Conservation (phyloP, 345 rosid species). For the Hibiscus tridactylites region DNA sequence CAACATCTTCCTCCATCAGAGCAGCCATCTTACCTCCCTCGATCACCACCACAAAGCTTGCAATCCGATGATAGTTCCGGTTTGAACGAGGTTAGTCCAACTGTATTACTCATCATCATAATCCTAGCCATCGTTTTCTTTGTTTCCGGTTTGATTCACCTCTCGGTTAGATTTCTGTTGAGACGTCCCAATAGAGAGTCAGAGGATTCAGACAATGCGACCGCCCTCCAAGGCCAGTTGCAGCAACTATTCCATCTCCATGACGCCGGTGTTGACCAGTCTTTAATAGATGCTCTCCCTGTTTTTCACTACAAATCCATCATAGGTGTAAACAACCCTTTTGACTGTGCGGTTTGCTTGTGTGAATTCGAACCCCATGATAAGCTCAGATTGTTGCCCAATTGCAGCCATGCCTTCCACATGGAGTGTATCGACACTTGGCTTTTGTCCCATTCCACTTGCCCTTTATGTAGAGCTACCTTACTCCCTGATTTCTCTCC, state of each 20-base stretch:
- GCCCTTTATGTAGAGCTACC: conserved; percentile 82
- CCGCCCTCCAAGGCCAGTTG: conserved; percentile 90
- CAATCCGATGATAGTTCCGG: conserved; percentile 29
- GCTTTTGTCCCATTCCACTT: conserved; percentile 96
- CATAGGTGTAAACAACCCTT: conserved; percentile 64
- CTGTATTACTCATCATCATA: conserved; percentile 63
- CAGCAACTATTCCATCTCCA: conserved; percentile 95
- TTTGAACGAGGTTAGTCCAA: conserved; percentile 69
- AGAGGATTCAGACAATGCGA: conserved; percentile 51
- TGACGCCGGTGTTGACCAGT: conserved; percentile 93
- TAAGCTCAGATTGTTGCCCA: conserved; percentile 87
- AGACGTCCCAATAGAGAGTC: conserved; percentile 55
- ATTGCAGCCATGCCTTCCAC: conserved; percentile 98
- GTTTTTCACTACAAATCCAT: conserved; percentile 78
- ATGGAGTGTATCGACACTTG: conserved; percentile 98
- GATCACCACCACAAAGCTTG: conserved; percentile 19
- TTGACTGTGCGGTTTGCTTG: conserved; percentile 95
- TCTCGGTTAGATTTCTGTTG: conserved; percentile 59
- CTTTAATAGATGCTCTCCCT: conserved; percentile 88
- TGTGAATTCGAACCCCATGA: conserved; percentile 86
- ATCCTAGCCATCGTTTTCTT: conserved; percentile 85
- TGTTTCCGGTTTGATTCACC: conserved; percentile 83
- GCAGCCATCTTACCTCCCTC: conserved; percentile 19
- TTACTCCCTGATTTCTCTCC: conserved; percentile 62
- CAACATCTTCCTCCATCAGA: conserved; percentile 20